Conservation (phyloP, 1,284 basidiomycete species). For the Cryptococcus sp. region DNA sequence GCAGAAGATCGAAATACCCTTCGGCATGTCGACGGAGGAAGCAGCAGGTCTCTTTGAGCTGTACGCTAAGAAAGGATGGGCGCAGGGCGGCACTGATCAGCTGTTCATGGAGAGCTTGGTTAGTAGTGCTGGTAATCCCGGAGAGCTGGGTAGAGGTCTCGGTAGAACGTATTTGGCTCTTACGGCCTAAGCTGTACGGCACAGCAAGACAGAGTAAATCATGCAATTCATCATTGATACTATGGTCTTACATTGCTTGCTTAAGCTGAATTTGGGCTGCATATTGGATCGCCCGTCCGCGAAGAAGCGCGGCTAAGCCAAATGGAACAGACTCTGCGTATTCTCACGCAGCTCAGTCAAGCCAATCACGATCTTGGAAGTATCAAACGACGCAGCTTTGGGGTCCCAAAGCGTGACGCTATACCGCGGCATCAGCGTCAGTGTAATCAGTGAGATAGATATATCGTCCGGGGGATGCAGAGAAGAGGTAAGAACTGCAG, state of each 20-base stretch:
- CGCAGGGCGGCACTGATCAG: conserved; percentile 36
- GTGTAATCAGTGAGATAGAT: neutral
- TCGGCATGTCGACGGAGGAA: conserved; percentile 46
- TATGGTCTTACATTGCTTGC: neutral
- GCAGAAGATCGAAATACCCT: conserved; percentile 43
- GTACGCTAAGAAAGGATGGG: conserved; percentile 46
- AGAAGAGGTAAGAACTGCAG: neutral
- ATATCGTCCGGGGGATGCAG: neutral
- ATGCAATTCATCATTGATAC: neutral
- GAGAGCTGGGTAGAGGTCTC: conserved; percentile 20
- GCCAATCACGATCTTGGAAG: neutral
- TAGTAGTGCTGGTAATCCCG: conserved; percentile 45
- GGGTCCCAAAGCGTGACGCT: conserved; percentile 10
- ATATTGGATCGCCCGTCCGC: neutral
- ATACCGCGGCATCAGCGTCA: neutral
- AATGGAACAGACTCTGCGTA: conserved; percentile 5
- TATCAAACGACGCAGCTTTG: neutral
- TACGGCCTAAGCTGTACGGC: neutral
- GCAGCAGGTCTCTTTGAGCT: conserved; percentile 52
- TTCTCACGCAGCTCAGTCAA: neutral
- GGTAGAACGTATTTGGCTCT: conserved; percentile 14
- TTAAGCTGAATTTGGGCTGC: too few relatives aligned
- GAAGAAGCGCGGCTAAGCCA: conserved; percentile 7
- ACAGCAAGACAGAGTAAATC: neutral
- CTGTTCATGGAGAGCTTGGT: conserved; percentile 45